Evolutionary conservation across 805 yeast genomes (phyloP), one percentile per base, ranked within the genome.

Genomic region (Spathaspora sp.): DNA sequence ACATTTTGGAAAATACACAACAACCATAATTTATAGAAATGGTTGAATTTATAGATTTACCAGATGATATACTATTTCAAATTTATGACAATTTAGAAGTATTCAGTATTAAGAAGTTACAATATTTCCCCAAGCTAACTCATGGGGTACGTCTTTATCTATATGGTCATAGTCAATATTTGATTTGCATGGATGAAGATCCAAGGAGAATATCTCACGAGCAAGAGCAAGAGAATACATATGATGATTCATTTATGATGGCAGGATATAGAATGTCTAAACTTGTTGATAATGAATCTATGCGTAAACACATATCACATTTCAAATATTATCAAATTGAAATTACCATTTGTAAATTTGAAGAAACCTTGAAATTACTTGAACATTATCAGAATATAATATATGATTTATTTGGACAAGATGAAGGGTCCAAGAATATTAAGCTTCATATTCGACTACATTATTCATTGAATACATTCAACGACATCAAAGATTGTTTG

Each of bases 401-500:
- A 4, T n/a, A 35, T 3, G 17, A 32, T 14, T 31, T 53, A 40
- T 50, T 53, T n/a, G 43, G 35, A 20, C 7, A 14, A 17, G 18
- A 42, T 42, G 17, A 16, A 17, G 39, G n/a, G 17, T 14, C 44
- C 18, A 48, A 48, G 39, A 35, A 43, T 40, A 50, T 50, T 11
- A 47, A 47, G 20, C 23, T 53, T 31, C 44, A 47, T 23, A 50
- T 53, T 6, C 48, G 46, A 26, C 40, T 53, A 43, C 43, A 53
- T 39, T 53, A 53, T 28, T 42, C 53, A 2, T 43, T 53, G 20
- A 48, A 48, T n/a, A 26, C 53, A 12, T 53, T 53, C 18, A 47
- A 50, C 44, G 53, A 53, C 17, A 51, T 50, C 2, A 53, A 53
- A 19, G 53, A 53, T 42, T 53, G 55, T 28, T 46, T 53, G 23